phyloP scores from a whole-genome alignment of 257 asterid genomes.

The Solanum chmielewskii region DNA sequence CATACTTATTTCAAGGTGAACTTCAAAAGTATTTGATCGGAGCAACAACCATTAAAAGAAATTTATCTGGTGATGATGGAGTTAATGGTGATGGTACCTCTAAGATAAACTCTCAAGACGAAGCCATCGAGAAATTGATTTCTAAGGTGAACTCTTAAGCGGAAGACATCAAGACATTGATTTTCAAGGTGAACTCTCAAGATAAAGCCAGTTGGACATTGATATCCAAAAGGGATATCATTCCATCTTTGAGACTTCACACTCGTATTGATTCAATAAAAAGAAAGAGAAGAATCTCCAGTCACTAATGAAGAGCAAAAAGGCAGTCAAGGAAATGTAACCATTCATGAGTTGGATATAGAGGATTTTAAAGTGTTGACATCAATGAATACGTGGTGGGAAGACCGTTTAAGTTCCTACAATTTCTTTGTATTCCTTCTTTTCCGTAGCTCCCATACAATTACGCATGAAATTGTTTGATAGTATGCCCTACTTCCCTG shows the following conservation, averaged over 20 bases:
- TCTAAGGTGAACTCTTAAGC: neutral
- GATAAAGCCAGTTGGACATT: too few relatives aligned
- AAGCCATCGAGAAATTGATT: too few relatives aligned
- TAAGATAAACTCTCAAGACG: too few relatives aligned
- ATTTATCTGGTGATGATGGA: neutral
- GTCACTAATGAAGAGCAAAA: too few relatives aligned
- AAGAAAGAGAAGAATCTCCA: neutral
- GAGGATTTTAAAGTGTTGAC: neutral
- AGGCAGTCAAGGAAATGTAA: neutral
- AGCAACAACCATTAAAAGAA: too few relatives aligned
- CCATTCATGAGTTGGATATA: neutral
- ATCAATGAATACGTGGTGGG: neutral
- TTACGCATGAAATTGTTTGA: neutral
- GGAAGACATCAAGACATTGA: neutral
- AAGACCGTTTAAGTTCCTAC: neutral
- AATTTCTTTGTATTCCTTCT: neutral
- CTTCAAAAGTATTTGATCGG: neutral
- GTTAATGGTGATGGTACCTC: too few relatives aligned
- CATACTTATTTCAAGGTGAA: too few relatives aligned
- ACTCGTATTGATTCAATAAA: neutral
- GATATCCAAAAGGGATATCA: neutral
- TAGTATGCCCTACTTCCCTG: neutral
- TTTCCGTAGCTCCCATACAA: neutral
- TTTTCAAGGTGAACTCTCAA: neutral
- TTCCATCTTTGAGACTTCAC: too few relatives aligned